Evolutionary conservation across 176 grass and related monocot species (phyloP).

Genomic region (Oropetium thomaeum): DNA sequence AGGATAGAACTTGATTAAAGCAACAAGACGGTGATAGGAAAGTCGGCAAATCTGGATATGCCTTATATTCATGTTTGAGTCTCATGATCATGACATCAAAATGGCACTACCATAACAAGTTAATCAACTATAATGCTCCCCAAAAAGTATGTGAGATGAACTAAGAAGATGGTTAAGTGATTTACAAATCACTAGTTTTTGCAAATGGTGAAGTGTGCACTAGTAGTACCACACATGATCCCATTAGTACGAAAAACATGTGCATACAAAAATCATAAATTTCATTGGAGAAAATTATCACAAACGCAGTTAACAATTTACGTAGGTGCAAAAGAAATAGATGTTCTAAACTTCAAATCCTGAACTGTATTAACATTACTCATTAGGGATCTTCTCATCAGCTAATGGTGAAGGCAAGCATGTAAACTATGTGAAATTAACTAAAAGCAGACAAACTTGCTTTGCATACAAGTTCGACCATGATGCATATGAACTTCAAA

Average conservation of each 20-base stretch:
- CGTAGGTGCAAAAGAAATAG: neutral
- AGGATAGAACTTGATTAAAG: neutral
- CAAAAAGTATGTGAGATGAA: neutral
- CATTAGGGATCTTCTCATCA: neutral
- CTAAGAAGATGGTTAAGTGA: constrained; percentile 1
- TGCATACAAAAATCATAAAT: neutral
- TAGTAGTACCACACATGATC: neutral
- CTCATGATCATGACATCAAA: constrained; percentile 3
- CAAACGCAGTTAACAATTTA: constrained; percentile 1
- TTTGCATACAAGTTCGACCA: neutral
- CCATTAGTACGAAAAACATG: neutral
- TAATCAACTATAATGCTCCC: neutral
- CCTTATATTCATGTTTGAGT: neutral
- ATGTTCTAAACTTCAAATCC: neutral
- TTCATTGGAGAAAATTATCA: neutral
- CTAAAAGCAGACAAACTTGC: neutral
- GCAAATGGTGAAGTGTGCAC: neutral
- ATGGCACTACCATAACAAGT: neutral
- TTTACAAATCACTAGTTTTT: neutral
- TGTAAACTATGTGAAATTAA: neutral
- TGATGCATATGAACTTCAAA: neutral
- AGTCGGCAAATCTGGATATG: neutral
- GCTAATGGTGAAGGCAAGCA: neutral
- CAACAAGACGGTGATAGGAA: neutral
- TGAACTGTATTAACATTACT: neutral